Evolutionary conservation across 208 protist species (phyloP).

Genomic region (Crithidia expoeki): DNA sequence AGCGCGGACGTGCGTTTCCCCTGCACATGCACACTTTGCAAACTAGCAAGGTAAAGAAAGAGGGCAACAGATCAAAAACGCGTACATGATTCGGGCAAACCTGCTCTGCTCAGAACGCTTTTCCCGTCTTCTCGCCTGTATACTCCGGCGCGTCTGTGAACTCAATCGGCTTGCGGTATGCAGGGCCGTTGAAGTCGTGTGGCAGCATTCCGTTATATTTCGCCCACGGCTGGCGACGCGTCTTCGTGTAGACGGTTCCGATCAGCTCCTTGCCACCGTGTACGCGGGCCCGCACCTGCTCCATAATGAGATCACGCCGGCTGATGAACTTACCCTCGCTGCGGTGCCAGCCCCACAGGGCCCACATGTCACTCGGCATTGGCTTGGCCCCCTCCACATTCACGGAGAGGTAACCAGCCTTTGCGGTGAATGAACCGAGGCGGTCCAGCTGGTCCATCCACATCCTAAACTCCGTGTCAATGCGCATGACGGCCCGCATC

Average conservation of each 20-base stretch:
- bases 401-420: constrained; percentile 70
- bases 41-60: neutral
- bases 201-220: constrained; percentile 85
- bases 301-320: constrained; percentile 54
- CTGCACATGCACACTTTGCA: no score
- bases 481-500: constrained; percentile 72
- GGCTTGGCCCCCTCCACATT: constrained; percentile 84
- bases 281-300: constrained; percentile 72
- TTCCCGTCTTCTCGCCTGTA: constrained; percentile 10
- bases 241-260: constrained; percentile 82
- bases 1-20: no score
- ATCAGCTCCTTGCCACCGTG: constrained; percentile 68
- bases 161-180: constrained; percentile 37
- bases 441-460: constrained; percentile 92
- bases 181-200: constrained; percentile 76
- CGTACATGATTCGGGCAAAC: neutral
- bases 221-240: constrained; percentile 81
- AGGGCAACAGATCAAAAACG: neutral
- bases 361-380: constrained; percentile 90
- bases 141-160: constrained; percentile 69
- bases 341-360: constrained; percentile 87
- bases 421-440: constrained; percentile 84
- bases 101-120: constrained; percentile 20
- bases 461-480: constrained; percentile 92
- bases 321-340: constrained; percentile 87